A percentile compares a stretch with the other conserved stretches of the same genome.
Evolutionary conservation across 225 moss, liverwort and hornwort genomes (phyloP).

Genomic region (Bryoerythrophyllum caledonicum): DNA sequence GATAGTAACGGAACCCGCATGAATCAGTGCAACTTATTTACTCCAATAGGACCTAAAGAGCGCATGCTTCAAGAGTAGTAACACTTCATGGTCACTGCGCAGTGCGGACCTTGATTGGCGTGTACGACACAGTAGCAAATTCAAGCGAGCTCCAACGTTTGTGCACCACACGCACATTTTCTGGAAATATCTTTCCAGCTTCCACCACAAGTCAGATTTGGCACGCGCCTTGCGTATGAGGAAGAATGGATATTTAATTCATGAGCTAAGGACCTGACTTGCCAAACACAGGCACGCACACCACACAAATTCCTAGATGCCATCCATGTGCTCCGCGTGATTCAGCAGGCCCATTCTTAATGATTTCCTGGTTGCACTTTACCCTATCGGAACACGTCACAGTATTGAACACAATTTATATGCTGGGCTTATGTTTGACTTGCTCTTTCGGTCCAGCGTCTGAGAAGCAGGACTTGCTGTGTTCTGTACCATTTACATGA

Average conservation of each 20-base stretch:
- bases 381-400: constrained; percentile 1
- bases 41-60: too few relatives aligned
- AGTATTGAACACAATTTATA: background rate
- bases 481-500: background rate
- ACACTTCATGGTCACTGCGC: background rate
- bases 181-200: too few relatives aligned
- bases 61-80: too few relatives aligned
- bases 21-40: too few relatives aligned
- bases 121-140: background rate
- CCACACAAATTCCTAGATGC: background rate
- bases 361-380: background rate
- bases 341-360: background rate
- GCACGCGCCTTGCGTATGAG: background rate
- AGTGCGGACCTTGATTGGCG: background rate
- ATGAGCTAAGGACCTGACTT: background rate
- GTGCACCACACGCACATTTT: background rate
- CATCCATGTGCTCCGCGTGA: background rate
- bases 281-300: background rate
- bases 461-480: background rate
- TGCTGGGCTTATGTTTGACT: background rate
- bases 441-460: background rate
- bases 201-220: background rate
- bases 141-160: background rate
- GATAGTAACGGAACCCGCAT: too few relatives aligned
- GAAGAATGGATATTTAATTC: background rate